Percentiles rank a stretch among this genome's conserved stretches.
phyloP scores from a whole-genome alignment of 2,329 filamentous ascomycete species.

The Penicillium aurantiogriseum region DNA sequence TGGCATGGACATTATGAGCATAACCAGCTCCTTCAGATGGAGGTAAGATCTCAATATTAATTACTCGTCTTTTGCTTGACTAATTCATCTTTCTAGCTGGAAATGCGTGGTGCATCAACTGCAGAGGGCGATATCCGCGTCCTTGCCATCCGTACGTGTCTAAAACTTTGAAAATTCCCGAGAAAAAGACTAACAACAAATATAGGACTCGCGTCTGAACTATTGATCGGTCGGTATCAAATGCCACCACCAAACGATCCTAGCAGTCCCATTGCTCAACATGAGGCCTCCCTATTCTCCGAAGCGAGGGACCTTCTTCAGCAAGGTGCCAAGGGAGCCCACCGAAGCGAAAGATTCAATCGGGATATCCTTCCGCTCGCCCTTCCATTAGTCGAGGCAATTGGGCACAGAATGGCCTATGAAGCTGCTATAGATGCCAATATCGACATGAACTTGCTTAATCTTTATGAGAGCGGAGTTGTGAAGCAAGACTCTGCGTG shows the following conservation, averaged over 20 bases:
- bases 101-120: constrained; percentile 5
- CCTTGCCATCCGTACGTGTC: constrained; percentile 21
- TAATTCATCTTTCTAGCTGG: background rate
- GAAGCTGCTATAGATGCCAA: background rate
- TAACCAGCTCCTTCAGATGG: constrained; percentile 9
- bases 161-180: background rate
- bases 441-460: constrained; percentile 15
- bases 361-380: background rate
- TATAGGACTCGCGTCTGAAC: constrained; percentile 27
- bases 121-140: constrained; percentile 22
- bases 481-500: constrained; percentile 7
- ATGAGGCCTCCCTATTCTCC: background rate
- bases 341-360: background rate
- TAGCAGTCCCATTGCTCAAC: constrained; percentile 13
- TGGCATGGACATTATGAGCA: constrained; percentile 14
- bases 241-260: constrained; percentile 17
- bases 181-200: background rate
- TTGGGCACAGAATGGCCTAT: background rate
- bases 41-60: constrained; percentile 2
- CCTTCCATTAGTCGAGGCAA: background rate
- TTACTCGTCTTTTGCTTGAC: background rate
- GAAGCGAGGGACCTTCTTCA: background rate
- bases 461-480: constrained; percentile 7
- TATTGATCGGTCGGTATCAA: constrained; percentile 26
- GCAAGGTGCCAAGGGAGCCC: background rate